Evolutionary conservation across 192 early-diverging fungal species (phyloP).

Genomic region (Linnemannia schmuckeri): DNA sequence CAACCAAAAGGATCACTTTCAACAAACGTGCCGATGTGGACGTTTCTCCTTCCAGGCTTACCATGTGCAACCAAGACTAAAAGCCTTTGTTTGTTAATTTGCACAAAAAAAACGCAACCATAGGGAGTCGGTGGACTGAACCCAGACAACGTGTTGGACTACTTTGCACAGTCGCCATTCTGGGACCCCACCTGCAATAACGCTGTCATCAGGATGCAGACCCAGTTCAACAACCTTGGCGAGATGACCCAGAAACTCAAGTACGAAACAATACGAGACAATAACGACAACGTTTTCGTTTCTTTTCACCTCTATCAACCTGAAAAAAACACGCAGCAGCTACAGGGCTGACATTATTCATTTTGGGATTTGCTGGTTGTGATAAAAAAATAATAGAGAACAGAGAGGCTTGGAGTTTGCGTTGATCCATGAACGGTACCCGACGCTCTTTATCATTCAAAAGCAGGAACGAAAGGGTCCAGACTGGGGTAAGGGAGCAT

Average conservation of each 20-base stretch:
- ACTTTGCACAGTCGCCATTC: conserved; percentile 86
- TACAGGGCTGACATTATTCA: background rate
- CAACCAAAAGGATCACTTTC: background rate
- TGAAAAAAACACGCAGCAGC: background rate
- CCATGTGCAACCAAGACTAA: background rate
- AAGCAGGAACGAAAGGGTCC: conserved; percentile 74
- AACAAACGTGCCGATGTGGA: background rate
- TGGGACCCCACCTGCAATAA: conserved; percentile 88
- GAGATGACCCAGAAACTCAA: conserved; percentile 61
- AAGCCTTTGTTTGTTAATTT: background rate
- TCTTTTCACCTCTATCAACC: background rate
- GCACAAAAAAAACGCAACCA: background rate
- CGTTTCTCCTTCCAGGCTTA: background rate
- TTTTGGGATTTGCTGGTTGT: background rate
- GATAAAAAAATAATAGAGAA: conserved; percentile 53
- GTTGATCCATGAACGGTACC: conserved; percentile 74
- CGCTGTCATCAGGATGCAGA: conserved; percentile 84
- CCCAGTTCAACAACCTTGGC: conserved; percentile 81
- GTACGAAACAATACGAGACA: conserved; percentile 22
- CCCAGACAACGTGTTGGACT: conserved; percentile 82
- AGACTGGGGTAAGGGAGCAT: conserved; percentile 59
- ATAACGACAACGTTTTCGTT: background rate
- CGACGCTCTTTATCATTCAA: conserved; percentile 77
- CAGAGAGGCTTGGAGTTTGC: conserved; percentile 87
- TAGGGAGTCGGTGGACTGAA: conserved; percentile 77